phyloP scores from a whole-genome alignment of 768 basidiomycete species.

The Auriscalpium orientale region DNA sequence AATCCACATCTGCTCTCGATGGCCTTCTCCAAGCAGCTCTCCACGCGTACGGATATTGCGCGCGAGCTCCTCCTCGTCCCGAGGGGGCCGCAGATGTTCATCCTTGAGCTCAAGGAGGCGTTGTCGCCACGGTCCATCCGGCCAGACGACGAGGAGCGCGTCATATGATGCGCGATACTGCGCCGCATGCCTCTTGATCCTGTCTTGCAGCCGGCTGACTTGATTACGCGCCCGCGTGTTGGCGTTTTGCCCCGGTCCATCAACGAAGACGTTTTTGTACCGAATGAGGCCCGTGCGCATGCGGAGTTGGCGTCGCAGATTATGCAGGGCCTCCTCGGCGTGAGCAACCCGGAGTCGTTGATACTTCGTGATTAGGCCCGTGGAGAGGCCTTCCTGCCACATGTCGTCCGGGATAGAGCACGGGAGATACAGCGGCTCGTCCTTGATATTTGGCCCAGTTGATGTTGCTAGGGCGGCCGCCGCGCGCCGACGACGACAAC shows the following conservation, averaged over 20 bases:
- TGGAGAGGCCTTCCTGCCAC: too few relatives aligned
- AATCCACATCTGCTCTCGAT: background rate
- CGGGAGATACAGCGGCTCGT: too few relatives aligned
- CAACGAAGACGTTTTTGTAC: background rate
- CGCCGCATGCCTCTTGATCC: background rate
- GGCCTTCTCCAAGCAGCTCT: background rate
- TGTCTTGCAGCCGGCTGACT: background rate
- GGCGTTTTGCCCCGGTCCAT: background rate
- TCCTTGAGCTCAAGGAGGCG: background rate
- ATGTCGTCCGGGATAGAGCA: too few relatives aligned
- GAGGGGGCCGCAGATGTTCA: background rate
- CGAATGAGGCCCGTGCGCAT: background rate
- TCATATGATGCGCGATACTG: background rate
- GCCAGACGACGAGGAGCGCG: background rate
- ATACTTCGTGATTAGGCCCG: too few relatives aligned
- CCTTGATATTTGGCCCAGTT: too few relatives aligned
- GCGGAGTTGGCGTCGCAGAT: background rate
- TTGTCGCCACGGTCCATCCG: background rate
- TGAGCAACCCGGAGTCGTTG: too few relatives aligned
- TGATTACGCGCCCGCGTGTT: background rate
- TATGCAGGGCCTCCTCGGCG: too few relatives aligned
- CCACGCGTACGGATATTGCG: too few relatives aligned
- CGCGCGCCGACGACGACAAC: too few relatives aligned
- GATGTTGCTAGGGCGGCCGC: too few relatives aligned
- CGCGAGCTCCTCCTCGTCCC: background rate